Evolutionary conservation across 768 basidiomycete species (phyloP).

Genomic region (Mycena filopes): DNA sequence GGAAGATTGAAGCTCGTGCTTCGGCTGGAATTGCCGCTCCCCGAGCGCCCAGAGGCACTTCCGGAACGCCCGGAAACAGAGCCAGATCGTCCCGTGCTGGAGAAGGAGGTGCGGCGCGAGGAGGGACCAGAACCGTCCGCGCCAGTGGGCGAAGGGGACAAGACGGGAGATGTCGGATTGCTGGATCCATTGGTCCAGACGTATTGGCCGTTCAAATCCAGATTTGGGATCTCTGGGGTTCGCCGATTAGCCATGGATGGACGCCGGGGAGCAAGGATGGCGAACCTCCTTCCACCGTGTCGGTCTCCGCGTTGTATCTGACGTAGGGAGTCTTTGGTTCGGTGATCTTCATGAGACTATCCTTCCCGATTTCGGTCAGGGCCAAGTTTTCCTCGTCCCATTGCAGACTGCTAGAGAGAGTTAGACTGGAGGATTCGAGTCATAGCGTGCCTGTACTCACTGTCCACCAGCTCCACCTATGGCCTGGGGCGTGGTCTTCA

Average conservation of each 20-base stretch:
- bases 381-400: slow-evolving; percentile 98
- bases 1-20: slow-evolving; percentile 89
- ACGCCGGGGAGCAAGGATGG: slow-evolving; percentile 12
- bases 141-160: slow-evolving; percentile 66
- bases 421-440: slow-evolving; percentile 16
- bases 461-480: slow-evolving; percentile 55
- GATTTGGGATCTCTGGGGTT: slow-evolving; percentile 80
- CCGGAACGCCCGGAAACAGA: slow-evolving; percentile 68
- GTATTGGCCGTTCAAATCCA: slow-evolving; percentile 66
- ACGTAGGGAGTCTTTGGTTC: slow-evolving; percentile 98
- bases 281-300: slow-evolving; percentile 85
- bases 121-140: slow-evolving; percentile 73
- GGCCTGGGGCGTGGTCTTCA: slow-evolving; percentile 80
- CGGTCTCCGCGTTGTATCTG: slow-evolving; percentile 88
- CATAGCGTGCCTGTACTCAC: slow-evolving; percentile 49
- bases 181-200: slow-evolving; percentile 40
- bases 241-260: background rate
- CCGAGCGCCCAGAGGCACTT: slow-evolving; percentile 60
- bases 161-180: slow-evolving; percentile 49
- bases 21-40: slow-evolving; percentile 73
- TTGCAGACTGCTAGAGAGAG: slow-evolving; percentile 68
- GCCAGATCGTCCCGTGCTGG: slow-evolving; percentile 65
- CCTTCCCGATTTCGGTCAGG: slow-evolving; percentile 92
- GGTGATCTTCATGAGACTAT: slow-evolving; percentile 98
- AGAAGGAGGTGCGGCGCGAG: slow-evolving; percentile 80